These are phyloP conservation scores for Erigeron philadelphicus DNA, from an alignment of 140 eudicot genomes.

Conservation along the genomic window DNA sequence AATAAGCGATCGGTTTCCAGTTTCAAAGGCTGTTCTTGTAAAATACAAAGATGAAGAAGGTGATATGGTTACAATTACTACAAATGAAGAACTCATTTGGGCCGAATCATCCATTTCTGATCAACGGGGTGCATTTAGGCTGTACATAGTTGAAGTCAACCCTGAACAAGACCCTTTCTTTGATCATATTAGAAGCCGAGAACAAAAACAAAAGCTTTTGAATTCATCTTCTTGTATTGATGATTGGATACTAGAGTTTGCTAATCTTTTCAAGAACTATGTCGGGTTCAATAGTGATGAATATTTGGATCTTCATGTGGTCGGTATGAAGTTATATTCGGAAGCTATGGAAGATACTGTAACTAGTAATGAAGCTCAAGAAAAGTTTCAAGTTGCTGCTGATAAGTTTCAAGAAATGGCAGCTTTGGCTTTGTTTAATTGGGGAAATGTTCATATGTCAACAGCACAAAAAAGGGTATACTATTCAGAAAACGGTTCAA, in stretches of 20 bases:
- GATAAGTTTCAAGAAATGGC: slow-evolving; percentile 85
- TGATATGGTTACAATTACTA: slow-evolving; percentile 83
- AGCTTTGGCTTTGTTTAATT: slow-evolving; percentile 81
- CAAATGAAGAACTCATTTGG: slow-evolving; percentile 74
- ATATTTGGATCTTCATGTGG: slow-evolving; percentile 73
- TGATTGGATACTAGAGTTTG: slow-evolving; percentile 87
- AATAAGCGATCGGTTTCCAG: slow-evolving; percentile 64
- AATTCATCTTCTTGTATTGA: slow-evolving; percentile 46
- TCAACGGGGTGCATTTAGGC: slow-evolving; percentile 49
- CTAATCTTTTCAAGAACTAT: slow-evolving; percentile 74
- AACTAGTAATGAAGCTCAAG: slow-evolving; percentile 78
- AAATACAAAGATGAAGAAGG: slow-evolving; percentile 90
- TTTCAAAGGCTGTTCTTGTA: slow-evolving; percentile 60
- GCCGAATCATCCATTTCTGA: slow-evolving; percentile 63
- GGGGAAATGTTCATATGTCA: slow-evolving; percentile 95
- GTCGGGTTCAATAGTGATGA: slow-evolving; percentile 76
- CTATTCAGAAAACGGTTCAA: slow-evolving; percentile 40
- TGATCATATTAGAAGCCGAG: slow-evolving; percentile 35
- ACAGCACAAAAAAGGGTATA: slow-evolving; percentile 65
- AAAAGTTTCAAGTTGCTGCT: slow-evolving; percentile 48
- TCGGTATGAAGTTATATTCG: slow-evolving; percentile 69
- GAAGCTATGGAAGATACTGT: slow-evolving; percentile 94
- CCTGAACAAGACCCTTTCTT: slow-evolving; percentile 82
- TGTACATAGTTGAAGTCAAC: slow-evolving; percentile 65
- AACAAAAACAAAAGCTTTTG: slow-evolving; percentile 35